Base-by-base conservation (phyloP, 805 yeast species). In the Blastobotrys terrestris region DNA sequence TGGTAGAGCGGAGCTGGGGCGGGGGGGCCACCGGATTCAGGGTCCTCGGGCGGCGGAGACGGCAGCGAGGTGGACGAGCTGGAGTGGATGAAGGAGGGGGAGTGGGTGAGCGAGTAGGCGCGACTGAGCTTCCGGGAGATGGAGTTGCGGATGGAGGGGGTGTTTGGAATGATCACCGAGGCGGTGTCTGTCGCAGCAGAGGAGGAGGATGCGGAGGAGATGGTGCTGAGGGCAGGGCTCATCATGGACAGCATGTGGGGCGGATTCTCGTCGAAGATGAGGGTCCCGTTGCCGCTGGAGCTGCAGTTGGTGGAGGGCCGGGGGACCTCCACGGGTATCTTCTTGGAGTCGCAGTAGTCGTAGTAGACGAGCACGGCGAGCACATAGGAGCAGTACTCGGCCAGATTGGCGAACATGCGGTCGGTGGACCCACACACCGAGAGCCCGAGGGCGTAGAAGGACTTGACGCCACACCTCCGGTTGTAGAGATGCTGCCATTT, bases 371-470 rank as follows among this genome's bases (percentile, higher is more conserved):
- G 15, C 3, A 54, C 51, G 4, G 56, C 47, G 5, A 35, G 39
- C 15, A 54, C 46, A 6, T 46, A 43, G 22, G 35, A 46, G 4
- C 52, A 20, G 41, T 54, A 52, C 3, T 51, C 50, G 4, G 40
- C 46, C 26, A 50, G 6, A 3, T 26, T 14, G 2, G 45, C 6
- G 21, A 40, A 43, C 13, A 39, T 13, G 18, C 41, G 19, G 35
- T 42, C 46, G 14, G 44, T 26, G 35, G 54, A 14, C 15, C n/a
- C 16, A 16, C 53, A 50, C 19, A 56, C 45, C 26, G 53, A 19
- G 14, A 44, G 39, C 11, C 59, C 59, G 13, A 54, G 31, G 8
- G 46, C n/a, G 39, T 48, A 56, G 46, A 54, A 56, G n/a, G 58
- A 54, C 46, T 39, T 44, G 13, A 44, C 31, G n/a, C 53, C 51